Evolutionary conservation across 2,329 filamentous ascomycete genomes (phyloP), one percentile per base, ranked within the genome.

Genomic region (Laburnicola sp.): DNA sequence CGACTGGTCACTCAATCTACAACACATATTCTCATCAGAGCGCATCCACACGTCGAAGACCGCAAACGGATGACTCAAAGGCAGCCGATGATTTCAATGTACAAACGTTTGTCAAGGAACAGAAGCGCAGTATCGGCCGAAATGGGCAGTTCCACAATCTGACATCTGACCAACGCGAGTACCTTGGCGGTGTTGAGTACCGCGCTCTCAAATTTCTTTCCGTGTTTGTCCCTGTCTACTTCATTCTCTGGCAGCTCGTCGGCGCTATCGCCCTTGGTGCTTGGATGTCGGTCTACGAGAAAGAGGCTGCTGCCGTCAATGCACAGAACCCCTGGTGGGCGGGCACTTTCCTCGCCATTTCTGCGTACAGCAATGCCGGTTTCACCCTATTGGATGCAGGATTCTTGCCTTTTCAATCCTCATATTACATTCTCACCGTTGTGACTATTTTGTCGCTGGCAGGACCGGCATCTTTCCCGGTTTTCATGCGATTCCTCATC

Each of bases 1-100:
- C 58, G 25, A 59, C 57, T 11, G 59, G 58, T 51, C 58, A 60
- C 36, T 57, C 59, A 21, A 62, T 62, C 45, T 62, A 62, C 49
- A 48, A 62, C 6, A 47, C 49, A 4, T 58, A 57, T 21, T 51
- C 50, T 39, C 57, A 57, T 9, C 59, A 59, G 34, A 57, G 45
- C 50, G 45, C 48, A 35, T 59, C 56, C n/a, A 55, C 50, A 26
- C 52, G 59, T 34, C 51, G 53, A 26, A 55, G 59, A 46, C 56
- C 59, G 22, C 39, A 49, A n/a, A 49, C 51, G 4, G 54, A 47
- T n/a, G 57, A 62, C 3, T 62, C 57, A 4, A 56, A 46, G 41
- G 26, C 52, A 30, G 44, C 49, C 28, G 56, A 56, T 28, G 49
- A 45, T 32, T 62, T 62, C 45, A 62, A 62, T 41, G 56, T 62